phyloP scores from a whole-genome alignment of 2,329 filamentous ascomycete species.

The Laburnicola sp. region DNA sequence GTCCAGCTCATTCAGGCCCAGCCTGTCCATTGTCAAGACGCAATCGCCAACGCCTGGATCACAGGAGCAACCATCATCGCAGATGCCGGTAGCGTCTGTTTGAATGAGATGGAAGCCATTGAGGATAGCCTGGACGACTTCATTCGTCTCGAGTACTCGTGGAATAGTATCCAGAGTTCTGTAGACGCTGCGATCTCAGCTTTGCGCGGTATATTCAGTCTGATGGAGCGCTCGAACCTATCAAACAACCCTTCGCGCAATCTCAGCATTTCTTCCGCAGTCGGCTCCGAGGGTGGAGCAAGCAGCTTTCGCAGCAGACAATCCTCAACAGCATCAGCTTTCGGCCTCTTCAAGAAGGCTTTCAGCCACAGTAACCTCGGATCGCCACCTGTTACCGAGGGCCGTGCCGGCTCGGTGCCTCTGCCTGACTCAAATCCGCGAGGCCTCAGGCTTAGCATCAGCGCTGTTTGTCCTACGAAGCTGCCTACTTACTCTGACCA shows the following conservation, averaged over 20 bases:
- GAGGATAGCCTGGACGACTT: slow-evolving; percentile 50
- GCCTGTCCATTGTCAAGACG: slow-evolving; percentile 45
- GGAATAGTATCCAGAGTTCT: slow-evolving; percentile 48
- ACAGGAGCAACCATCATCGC: slow-evolving; percentile 51
- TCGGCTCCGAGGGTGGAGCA: slow-evolving; percentile 17
- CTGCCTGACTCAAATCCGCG: slow-evolving; percentile 38
- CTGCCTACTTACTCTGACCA: slow-evolving; percentile 40
- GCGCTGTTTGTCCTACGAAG: slow-evolving; percentile 45
- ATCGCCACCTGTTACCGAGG: slow-evolving; percentile 16
- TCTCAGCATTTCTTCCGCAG: slow-evolving; percentile 34
- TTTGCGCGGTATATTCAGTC: slow-evolving; percentile 51
- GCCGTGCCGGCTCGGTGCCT: slow-evolving; percentile 30
- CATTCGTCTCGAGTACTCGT: slow-evolving; percentile 51
- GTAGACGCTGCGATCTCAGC: slow-evolving; percentile 48
- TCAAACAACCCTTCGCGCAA: slow-evolving; percentile 20
- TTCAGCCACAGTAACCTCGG: slow-evolving; percentile 26
- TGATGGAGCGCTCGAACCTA: slow-evolving; percentile 39
- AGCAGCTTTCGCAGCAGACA: slow-evolving; percentile 22
- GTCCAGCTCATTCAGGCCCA: slow-evolving; percentile 51
- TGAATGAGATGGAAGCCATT: slow-evolving; percentile 46
- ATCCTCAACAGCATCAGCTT: slow-evolving; percentile 32
- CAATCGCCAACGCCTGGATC: slow-evolving; percentile 51
- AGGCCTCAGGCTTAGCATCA: slow-evolving; percentile 34
- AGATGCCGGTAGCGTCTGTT: slow-evolving; percentile 49
- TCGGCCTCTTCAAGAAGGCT: slow-evolving; percentile 34